Conservation (phyloP, 768 basidiomycete genomes). For the Suillus bovinus region DNA sequence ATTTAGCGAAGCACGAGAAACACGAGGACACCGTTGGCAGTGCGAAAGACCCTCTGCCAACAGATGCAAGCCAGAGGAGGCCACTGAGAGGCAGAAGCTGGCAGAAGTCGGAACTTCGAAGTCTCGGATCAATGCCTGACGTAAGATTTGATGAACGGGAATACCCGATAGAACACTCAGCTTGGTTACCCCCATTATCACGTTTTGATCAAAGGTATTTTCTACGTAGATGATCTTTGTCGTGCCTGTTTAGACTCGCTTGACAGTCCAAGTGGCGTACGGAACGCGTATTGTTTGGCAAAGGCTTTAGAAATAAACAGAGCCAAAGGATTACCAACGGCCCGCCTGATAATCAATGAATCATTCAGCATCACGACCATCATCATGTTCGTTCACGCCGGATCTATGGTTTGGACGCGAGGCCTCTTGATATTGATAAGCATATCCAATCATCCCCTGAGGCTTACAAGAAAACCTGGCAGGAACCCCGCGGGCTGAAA, state of each 20-base stretch:
- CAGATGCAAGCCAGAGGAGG: neutral
- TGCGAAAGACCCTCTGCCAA: neutral
- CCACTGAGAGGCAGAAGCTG: neutral
- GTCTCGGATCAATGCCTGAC: neutral
- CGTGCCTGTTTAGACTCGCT: neutral
- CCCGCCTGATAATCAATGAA: neutral
- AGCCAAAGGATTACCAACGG: neutral
- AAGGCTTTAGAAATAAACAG: constrained; percentile 8
- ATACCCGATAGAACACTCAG: neutral
- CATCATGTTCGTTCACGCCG: neutral
- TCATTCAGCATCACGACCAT: neutral
- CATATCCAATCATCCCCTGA: neutral
- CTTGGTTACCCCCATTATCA: neutral
- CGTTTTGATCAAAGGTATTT: neutral
- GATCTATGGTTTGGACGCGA: neutral
- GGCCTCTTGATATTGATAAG: constrained; percentile 2
- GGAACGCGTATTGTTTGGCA: constrained; percentile 3
- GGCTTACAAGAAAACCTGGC: neutral
- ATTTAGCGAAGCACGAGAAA: neutral
- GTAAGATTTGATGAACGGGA: neutral
- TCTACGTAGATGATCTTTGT: neutral
- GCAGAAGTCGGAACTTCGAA: neutral
- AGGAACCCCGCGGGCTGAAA: constrained; percentile 1
- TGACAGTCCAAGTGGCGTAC: neutral
- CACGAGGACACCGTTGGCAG: neutral